phyloP scores from a whole-genome alignment of 2,329 filamentous ascomycete species.

The Calonectria leucothoes region DNA sequence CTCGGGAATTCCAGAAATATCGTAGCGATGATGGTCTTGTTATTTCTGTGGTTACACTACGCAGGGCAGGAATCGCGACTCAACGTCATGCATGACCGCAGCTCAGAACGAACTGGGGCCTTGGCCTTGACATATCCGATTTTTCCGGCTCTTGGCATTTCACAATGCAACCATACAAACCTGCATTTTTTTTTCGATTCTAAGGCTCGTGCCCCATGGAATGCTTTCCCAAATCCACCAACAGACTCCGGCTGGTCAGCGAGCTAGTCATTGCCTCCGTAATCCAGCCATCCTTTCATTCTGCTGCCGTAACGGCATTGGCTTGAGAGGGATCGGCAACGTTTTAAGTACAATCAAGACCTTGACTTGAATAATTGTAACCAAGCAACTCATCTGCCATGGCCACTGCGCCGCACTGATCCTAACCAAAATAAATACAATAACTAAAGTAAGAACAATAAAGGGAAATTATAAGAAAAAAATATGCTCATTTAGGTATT shows the following conservation, averaged over 20 bases:
- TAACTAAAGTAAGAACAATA: too few species aligned
- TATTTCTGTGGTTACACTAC: background rate
- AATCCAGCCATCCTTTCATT: background rate
- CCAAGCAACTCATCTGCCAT: too few species aligned
- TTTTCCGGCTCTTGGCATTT: background rate
- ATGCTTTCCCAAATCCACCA: background rate
- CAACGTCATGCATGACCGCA: background rate
- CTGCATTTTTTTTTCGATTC: background rate
- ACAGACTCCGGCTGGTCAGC: background rate
- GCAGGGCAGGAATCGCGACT: background rate
- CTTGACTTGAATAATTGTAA: too few species aligned
- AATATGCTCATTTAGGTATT: too few species aligned
- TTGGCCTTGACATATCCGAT: background rate
- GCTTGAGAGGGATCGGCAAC: background rate
- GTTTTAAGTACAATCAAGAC: background rate
- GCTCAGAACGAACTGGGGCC: background rate
- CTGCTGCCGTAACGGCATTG: background rate
- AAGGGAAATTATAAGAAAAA: too few species aligned
- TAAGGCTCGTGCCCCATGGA: background rate
- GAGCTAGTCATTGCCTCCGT: background rate
- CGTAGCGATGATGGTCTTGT: background rate
- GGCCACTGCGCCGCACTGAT: too few species aligned
- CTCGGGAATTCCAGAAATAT: background rate
- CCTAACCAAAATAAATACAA: too few species aligned
- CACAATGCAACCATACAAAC: background rate